These are phyloP conservation scores for Clarireedia monteithiana DNA, from an alignment of 2,329 filamentous ascomycete genomes.

Conservation along the genomic window DNA sequence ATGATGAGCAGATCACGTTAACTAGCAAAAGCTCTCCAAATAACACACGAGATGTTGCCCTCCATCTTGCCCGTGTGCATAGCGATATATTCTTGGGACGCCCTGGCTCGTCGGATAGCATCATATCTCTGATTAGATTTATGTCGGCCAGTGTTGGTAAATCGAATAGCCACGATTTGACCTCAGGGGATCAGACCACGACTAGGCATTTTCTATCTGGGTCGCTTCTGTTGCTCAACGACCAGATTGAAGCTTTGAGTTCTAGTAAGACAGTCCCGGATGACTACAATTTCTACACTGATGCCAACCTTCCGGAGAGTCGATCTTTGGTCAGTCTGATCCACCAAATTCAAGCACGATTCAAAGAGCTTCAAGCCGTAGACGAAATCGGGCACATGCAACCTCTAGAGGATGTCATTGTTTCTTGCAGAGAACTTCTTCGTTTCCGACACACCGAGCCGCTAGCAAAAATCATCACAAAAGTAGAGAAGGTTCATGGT, in stretches of 20 bases:
- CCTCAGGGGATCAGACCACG: slow-evolving; percentile 26
- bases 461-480: slow-evolving; percentile 76
- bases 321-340: slow-evolving; percentile 65
- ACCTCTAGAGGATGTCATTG: slow-evolving; percentile 70
- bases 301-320: slow-evolving; percentile 68
- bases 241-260: slow-evolving; percentile 45
- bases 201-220: slow-evolving; percentile 56
- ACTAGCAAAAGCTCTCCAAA: slow-evolving; percentile 11
- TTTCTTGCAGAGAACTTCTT: slow-evolving; percentile 66
- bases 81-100: slow-evolving; percentile 31
- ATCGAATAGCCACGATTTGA: slow-evolving; percentile 11
- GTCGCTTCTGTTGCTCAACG: slow-evolving; percentile 56
- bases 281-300: slow-evolving; percentile 82
- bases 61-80: slow-evolving; percentile 56
- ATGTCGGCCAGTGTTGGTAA: slow-evolving; percentile 22
- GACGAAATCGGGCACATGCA: slow-evolving; percentile 66
- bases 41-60: slow-evolving; percentile 30
- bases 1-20: slow-evolving; percentile 26
- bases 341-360: slow-evolving; percentile 61
- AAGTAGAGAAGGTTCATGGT: slow-evolving; percentile 78
- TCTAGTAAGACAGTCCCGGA: slow-evolving; percentile 31
- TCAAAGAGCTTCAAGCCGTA: slow-evolving; percentile 59
- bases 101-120: slow-evolving; percentile 17
- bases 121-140: slow-evolving; percentile 23
- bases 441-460: slow-evolving; percentile 73